Evolutionary conservation across 257 asterid species (phyloP).

Genomic region (Mitragyna speciosa): DNA sequence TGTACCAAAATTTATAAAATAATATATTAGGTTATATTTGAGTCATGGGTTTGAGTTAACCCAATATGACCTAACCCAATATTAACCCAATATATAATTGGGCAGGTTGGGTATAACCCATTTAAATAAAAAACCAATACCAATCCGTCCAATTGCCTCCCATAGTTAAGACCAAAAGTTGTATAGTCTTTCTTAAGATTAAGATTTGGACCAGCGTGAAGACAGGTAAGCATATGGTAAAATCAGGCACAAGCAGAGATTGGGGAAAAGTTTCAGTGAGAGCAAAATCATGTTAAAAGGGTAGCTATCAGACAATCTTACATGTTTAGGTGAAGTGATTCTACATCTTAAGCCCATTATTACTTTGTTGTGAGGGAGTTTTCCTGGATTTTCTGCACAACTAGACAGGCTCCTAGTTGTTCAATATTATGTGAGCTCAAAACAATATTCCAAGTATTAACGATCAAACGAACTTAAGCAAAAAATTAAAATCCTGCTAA

Average conservation of each 20-base stretch:
- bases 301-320: neutral
- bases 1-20: too few species aligned
- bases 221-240: neutral
- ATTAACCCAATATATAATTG: too few species aligned
- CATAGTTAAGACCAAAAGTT: too few species aligned
- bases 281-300: neutral
- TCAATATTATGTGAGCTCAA: neutral
- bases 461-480: neutral
- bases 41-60: too few species aligned
- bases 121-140: too few species aligned
- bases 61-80: too few species aligned
- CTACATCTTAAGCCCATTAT: neutral
- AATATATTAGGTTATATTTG: too few species aligned
- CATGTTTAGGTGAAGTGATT: neutral
- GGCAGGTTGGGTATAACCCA: too few species aligned
- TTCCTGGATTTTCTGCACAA: neutral
- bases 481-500: neutral
- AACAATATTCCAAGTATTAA: neutral
- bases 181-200: neutral
- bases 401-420: neutral
- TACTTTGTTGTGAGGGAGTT: neutral
- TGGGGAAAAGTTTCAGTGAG: neutral
- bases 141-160: too few species aligned
- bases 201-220: neutral
- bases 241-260: neutral